Evolutionary conservation across 2,329 filamentous ascomycete genomes (phyloP).

Genomic region (Pestalotiopsis sp.): DNA sequence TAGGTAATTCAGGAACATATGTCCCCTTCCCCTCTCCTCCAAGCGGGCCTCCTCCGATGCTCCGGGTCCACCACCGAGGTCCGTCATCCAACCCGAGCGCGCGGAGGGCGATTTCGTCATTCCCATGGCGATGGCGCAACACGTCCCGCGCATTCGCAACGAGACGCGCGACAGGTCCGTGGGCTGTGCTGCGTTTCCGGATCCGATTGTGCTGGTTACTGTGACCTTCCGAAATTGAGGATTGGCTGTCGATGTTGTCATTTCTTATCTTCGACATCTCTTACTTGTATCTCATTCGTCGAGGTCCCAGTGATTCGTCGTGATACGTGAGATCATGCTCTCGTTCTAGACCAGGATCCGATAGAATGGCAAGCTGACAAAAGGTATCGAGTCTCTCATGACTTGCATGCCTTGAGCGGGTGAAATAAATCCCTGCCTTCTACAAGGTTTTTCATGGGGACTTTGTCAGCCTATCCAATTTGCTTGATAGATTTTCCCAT

Average conservation of each 20-base stretch:
- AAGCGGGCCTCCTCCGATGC: conserved; percentile 4
- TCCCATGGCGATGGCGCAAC: conserved; percentile 5
- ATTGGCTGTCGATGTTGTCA: not conserved
- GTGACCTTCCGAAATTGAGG: not conserved
- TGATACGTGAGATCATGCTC: too few relatives aligned
- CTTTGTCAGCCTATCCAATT: too few relatives aligned
- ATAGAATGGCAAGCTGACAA: too few relatives aligned
- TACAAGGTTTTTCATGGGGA: too few relatives aligned
- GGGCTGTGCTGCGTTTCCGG: not conserved
- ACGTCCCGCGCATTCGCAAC: not conserved
- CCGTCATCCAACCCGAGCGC: conserved; percentile 6
- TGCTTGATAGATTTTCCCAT: too few relatives aligned
- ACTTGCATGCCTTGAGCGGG: too few relatives aligned
- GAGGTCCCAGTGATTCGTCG: too few relatives aligned
- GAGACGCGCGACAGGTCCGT: not conserved
- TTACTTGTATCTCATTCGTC: too few relatives aligned
- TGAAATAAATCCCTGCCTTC: too few relatives aligned
- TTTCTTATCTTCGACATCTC: not conserved
- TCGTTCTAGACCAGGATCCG: too few relatives aligned
- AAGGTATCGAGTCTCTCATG: too few relatives aligned
- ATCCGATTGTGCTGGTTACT: not conserved
- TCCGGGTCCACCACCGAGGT: conserved; percentile 5
- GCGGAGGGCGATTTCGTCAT: conserved; percentile 8
- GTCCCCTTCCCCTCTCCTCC: not conserved
- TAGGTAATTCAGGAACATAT: not conserved